These are phyloP conservation scores for Boletus fagicola DNA, from an alignment of 768 basidiomycete genomes.

Conservation along the genomic window DNA sequence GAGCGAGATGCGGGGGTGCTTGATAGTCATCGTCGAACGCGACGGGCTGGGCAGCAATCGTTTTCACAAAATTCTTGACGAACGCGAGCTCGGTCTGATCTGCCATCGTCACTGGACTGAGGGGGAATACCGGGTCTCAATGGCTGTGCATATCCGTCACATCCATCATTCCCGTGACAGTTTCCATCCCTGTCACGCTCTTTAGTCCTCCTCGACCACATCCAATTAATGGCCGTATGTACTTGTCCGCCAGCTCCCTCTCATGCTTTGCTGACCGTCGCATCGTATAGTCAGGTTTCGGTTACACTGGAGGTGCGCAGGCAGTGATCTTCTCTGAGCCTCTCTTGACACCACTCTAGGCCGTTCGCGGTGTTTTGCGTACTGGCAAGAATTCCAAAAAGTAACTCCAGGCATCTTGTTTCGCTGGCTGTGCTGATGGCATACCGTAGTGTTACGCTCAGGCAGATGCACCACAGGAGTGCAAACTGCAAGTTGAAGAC, in stretches of 20 bases:
- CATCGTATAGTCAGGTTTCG: constrained; percentile 56
- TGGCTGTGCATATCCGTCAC: constrained; percentile 27
- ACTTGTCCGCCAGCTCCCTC: neutral
- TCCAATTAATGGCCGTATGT: constrained; percentile 40
- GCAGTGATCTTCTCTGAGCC: neutral
- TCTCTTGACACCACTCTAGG: constrained; percentile 42
- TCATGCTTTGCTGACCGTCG: constrained; percentile 12
- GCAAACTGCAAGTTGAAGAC: constrained; percentile 71
- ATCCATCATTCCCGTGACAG: constrained; percentile 21
- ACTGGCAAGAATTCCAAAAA: constrained; percentile 89
- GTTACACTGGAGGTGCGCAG: constrained; percentile 58
- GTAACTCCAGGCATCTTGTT: constrained; percentile 31
- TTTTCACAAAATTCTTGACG: constrained; percentile 62
- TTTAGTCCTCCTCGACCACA: constrained; percentile 3
- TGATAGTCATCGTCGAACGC: constrained; percentile 74
- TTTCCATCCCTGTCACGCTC: neutral
- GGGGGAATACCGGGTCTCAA: neutral
- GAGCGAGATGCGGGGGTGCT: constrained; percentile 60
- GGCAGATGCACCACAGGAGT: constrained; percentile 72
- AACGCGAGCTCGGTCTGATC: constrained; percentile 62
- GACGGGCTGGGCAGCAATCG: constrained; percentile 64
- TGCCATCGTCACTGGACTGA: constrained; percentile 37
- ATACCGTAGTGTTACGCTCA: constrained; percentile 74
- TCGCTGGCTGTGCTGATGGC: constrained; percentile 9
- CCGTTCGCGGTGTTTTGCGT: constrained; percentile 81